Conservation (phyloP, 164 flowering plant genomes). For the Nelumbo lutea region DNA sequence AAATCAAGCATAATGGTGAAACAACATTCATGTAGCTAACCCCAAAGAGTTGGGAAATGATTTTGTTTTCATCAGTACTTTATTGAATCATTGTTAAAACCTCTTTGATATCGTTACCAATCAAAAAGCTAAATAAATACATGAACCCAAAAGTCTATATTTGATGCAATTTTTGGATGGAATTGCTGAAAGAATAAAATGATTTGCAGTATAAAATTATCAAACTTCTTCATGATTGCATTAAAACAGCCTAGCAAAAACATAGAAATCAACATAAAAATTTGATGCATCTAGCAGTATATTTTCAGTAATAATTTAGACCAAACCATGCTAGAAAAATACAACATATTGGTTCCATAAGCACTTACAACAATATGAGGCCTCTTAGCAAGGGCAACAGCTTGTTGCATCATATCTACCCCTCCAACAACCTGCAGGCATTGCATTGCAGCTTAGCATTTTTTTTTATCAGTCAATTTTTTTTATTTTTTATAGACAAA, state of each 20-base stretch:
- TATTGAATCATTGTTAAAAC: too few relatives aligned
- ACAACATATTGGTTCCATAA: neutral
- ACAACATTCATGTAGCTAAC: too few relatives aligned
- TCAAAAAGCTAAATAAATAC: too few relatives aligned
- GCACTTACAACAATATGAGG: constrained; percentile 82
- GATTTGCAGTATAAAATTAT: neutral
- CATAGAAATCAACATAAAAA: neutral
- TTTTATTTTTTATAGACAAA: too few relatives aligned
- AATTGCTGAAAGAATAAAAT: too few relatives aligned
- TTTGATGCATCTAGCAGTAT: neutral
- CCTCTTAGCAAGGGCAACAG: constrained; percentile 58
- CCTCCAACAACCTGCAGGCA: constrained; percentile 84
- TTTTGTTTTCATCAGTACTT: too few relatives aligned
- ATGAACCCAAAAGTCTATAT: too few relatives aligned
- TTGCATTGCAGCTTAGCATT: neutral
- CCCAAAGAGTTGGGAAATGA: too few relatives aligned
- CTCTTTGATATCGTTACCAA: too few relatives aligned
- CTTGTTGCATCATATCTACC: constrained; percentile 60
- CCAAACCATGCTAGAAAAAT: neutral
- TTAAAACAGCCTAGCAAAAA: neutral
- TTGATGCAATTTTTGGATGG: too few relatives aligned
- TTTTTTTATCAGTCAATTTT: too few relatives aligned
- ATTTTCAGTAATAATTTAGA: neutral
- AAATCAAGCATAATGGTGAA: too few relatives aligned
- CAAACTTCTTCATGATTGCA: neutral